These are phyloP conservation scores for Herpotrichia juniperi DNA, from an alignment of 2,329 filamentous ascomycete species.

Conservation along the genomic window DNA sequence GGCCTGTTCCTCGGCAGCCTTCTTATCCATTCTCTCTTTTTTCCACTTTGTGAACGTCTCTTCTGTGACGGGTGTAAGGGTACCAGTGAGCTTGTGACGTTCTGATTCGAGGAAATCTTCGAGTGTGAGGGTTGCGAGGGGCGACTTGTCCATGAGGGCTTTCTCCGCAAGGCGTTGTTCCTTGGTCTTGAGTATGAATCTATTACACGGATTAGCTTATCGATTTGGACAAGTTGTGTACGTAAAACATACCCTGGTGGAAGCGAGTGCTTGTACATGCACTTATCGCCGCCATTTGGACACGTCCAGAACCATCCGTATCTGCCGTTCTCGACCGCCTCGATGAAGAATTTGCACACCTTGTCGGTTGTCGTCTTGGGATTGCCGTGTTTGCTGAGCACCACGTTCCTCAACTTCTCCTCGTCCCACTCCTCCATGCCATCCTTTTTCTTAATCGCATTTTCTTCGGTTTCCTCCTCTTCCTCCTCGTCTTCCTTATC, in stretches of 20 bases:
- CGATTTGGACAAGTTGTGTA: background rate
- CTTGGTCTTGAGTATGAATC: slow-evolving; percentile 96
- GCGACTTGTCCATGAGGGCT: slow-evolving; percentile 93
- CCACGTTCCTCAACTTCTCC: slow-evolving; percentile 88
- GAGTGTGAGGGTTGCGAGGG: slow-evolving; percentile 89
- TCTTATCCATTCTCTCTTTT: slow-evolving; percentile 91
- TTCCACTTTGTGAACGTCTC: slow-evolving; percentile 98
- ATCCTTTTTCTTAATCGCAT: slow-evolving; percentile 79
- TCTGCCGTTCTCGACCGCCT: slow-evolving; percentile 96
- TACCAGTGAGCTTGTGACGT: slow-evolving; percentile 91
- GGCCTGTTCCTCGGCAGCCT: slow-evolving; percentile 90
- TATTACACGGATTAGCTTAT: slow-evolving; percentile 42
- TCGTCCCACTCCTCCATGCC: slow-evolving; percentile 98
- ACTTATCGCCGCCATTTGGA: slow-evolving; percentile 95
- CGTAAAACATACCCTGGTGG: slow-evolving; percentile 80
- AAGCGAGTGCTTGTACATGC: slow-evolving; percentile 97
- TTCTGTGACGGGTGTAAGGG: slow-evolving; percentile 88
- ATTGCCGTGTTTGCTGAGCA: slow-evolving; percentile 96
- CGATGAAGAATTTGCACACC: slow-evolving; percentile 98
- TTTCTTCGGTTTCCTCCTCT: slow-evolving; percentile 69
- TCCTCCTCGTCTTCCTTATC: slow-evolving; percentile 74
- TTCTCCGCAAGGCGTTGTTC: slow-evolving; percentile 96
- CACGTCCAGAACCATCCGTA: slow-evolving; percentile 99
- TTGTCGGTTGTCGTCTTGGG: slow-evolving; percentile 95
- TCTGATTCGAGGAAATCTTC: slow-evolving; percentile 98